Conservation (phyloP, 495 filamentous ascomycete genomes). For the Evansstolkia leycettana region DNA sequence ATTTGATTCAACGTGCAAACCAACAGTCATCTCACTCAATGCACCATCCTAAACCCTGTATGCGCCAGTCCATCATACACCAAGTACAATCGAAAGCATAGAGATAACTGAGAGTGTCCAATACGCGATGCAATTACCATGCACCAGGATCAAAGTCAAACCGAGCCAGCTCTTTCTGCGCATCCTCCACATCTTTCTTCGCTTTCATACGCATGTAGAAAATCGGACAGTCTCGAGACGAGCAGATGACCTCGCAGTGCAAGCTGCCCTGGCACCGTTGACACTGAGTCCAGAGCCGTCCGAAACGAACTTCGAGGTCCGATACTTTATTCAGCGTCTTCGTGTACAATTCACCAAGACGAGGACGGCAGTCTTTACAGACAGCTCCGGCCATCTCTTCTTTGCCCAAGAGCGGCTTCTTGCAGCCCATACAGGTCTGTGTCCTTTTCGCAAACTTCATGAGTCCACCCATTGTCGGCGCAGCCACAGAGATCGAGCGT, state of each 20-base stretch:
- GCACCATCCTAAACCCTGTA: no score
- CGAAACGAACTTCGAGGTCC: constrained; percentile 87
- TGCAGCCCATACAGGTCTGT: constrained; percentile 96
- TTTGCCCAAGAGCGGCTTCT: constrained; percentile 75
- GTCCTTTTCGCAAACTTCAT: constrained; percentile 99
- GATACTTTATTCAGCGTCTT: constrained; percentile 76
- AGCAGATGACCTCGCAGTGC: constrained; percentile 97
- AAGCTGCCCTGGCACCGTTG: constrained; percentile 95
- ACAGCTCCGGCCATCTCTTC: constrained; percentile 77
- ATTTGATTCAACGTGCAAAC: no score
- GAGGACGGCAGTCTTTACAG: constrained; percentile 69
- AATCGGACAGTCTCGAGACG: constrained; percentile 90
- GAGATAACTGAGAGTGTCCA: constrained; percentile 2
- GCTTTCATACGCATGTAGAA: constrained; percentile 99
- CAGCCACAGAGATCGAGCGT: constrained; percentile 77
- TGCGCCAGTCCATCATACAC: neutral
- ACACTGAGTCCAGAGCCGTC: constrained; percentile 94
- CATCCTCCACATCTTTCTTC: constrained; percentile 96
- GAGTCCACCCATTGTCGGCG: constrained; percentile 76
- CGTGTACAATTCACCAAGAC: constrained; percentile 87
- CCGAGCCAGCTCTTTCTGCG: constrained; percentile 74
- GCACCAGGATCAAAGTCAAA: constrained; percentile 73
- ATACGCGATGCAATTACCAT: constrained; percentile 30
- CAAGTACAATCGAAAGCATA: constrained; percentile 5
- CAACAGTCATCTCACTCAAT: no score